Base-by-base conservation (phyloP, 108 stramenopile species). In the Mediolabrus comicus region DNA sequence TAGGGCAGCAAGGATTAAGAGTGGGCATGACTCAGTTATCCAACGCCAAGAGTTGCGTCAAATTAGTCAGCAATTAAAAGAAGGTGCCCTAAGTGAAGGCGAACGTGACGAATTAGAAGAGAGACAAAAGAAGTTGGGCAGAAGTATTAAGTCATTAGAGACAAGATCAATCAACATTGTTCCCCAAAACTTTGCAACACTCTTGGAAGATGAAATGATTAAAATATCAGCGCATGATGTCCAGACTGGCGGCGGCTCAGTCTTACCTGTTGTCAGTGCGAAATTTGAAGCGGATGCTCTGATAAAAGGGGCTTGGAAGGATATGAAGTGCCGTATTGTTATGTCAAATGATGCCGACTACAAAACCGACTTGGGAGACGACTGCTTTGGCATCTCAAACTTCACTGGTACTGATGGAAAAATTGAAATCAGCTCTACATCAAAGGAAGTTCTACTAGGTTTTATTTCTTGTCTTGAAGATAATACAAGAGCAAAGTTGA, bases 91-190 rank as follows among this genome's bases (percentile, higher is more conserved):
- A 1, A 57, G 30, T 19, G 67, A 31, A 13, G 55, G 1, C 11
- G 33, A 56, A 36, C 31, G 56, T 57, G 55, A 36, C 7, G 10
- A 2, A 8, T 13, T 33, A 29, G 56, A 14, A 14, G 0, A 12
- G 14, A 25, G 26, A 43, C 67, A 43, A 26, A 57, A 36, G 55
- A 3, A 26, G 14, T 58, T 68, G 9, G 31, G 56, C 33, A 57
- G 2, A 1, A 53, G 29, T 17, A 58, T 68, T 7, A 68, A 68
- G 52, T 36, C 12, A 43, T 54, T 55, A 28, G 67, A 68, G 55
- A 68, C 55, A 57, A 54, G 43, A 58, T 57, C 67, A 58, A 31
- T 54, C 12, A 68, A 68, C 38, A 30, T 31, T 36, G 55, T 68
- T 11, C 56, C 67, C 30, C 17, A n/a, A 27, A 24, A 58, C 22